Base-by-base conservation (phyloP, 2,329 filamentous ascomycete genomes). In the Sphaerulina vaccinii region DNA sequence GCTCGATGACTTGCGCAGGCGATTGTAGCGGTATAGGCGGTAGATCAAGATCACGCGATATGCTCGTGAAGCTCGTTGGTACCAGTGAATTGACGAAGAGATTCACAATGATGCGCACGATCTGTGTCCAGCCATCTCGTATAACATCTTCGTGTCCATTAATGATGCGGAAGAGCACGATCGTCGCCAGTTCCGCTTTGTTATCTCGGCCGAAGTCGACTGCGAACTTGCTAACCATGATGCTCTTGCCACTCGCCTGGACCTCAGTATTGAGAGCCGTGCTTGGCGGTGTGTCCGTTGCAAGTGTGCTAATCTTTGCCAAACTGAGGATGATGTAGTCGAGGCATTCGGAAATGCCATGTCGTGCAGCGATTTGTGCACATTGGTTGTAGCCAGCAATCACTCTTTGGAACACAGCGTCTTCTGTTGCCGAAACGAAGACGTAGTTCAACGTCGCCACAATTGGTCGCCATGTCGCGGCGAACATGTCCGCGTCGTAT, bases 151-250 rank as follows among this genome's bases (percentile, higher is more conserved):
- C 93, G 62, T 89, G 95, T 35, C 88, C 88, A 50, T 86, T 87
- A 47, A 97, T 83, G 18, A 99, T 88, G 33, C 90, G 84, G 79
- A 99, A 99, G 22, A 99, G 77, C n/a, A 99, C 89, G 46, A 97
- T 83, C 6, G 90, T 96, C 5, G 93, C 92, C 49, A 99, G 77
- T 68, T 99, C 92, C 32, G 92, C 92, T 66, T 91, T 86, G 71
- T 95, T 92, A 69, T 99, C 90, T 60, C 92, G 81, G 35, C 93
- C 93, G 65, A 99, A 90, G 67, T 95, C 91, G 54, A 99, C 93
- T 39, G 95, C 92, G 57, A 96, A 84, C 75, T 97, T 92, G 68
- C 92, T 97, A 61, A 99, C 95, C 93, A 99, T 99, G 51, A 99
- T 90, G 65, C 86, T 93, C 70, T 88, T 91, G 59, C 93, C 88